Conservation (phyloP, 257 asterid species). For the Voacanga thouarsii region DNA sequence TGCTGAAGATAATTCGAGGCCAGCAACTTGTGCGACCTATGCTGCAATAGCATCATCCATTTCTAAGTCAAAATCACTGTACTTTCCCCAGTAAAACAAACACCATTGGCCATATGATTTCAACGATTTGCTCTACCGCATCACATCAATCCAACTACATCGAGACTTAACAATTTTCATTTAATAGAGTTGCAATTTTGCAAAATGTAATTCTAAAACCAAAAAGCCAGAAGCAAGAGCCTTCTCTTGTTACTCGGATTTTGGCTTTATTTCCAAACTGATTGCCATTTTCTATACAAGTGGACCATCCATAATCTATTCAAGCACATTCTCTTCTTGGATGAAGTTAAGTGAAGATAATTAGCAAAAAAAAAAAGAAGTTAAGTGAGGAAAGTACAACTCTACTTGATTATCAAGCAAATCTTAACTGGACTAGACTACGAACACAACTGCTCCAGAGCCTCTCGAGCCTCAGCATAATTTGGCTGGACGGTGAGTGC, state of each 20-base stretch:
- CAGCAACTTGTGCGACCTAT: not conserved
- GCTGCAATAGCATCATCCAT: not conserved
- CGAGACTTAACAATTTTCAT: not conserved
- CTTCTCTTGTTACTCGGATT: too few relatives aligned
- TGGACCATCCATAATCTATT: not conserved
- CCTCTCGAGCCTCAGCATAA: constrained; percentile 34
- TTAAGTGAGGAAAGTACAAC: not conserved
- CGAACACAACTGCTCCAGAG: constrained; percentile 40
- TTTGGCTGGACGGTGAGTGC: constrained; percentile 43
- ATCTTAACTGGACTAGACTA: not conserved
- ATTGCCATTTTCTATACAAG: not conserved
- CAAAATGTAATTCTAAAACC: not conserved
- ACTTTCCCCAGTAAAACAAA: not conserved
- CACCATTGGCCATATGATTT: not conserved
- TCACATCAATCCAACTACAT: not conserved
- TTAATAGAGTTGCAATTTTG: not conserved
- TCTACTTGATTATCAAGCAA: not conserved
- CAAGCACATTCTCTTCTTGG: not conserved
- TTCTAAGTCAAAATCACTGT: not conserved
- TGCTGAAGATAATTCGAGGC: too few relatives aligned
- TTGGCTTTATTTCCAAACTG: not conserved
- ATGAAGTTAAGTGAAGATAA: too few relatives aligned
- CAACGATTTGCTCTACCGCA: not conserved
- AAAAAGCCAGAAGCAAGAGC: not conserved
- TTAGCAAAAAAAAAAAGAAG: not conserved